A percentile compares a stretch with the other conserved stretches of the same genome.
phyloP scores from a whole-genome alignment of 305 asterid genomes.

The Ilex paraguariensis region DNA sequence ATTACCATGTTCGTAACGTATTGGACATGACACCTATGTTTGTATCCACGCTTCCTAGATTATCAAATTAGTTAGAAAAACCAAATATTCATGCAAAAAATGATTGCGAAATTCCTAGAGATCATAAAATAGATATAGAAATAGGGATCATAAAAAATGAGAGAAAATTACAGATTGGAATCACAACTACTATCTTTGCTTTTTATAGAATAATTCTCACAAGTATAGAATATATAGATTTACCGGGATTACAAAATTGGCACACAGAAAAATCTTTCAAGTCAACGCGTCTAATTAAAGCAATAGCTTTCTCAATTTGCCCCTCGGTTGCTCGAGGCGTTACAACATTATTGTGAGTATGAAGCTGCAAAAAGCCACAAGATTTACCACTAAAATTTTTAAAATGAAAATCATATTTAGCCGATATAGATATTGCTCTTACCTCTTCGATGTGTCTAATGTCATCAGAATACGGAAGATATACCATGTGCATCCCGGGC shows the following conservation, averaged over 20 bases:
- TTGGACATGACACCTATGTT: too few species aligned
- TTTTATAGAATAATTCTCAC: background rate
- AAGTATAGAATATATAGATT: conserved; percentile 12
- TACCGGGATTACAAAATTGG: conserved; percentile 96
- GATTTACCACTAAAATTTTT: conserved; percentile 8
- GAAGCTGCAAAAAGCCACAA: conserved; percentile 47
- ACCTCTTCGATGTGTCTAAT: conserved; percentile 92
- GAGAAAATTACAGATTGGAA: too few species aligned
- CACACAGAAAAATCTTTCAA: conserved; percentile 82
- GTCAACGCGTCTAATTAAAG: conserved; percentile 70
- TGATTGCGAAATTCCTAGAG: background rate
- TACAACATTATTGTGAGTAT: conserved; percentile 34
- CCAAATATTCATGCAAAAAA: background rate
- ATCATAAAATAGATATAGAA: too few species aligned
- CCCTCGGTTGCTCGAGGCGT: conserved; percentile 72
- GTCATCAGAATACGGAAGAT: conserved; percentile 93
- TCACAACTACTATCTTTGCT: too few species aligned
- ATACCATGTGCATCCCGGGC: conserved; percentile 95
- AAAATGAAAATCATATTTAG: conserved; percentile 14
- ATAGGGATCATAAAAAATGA: background rate
- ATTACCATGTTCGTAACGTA: too few species aligned
- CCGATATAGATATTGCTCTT: conserved; percentile 11
- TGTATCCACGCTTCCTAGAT: too few species aligned
- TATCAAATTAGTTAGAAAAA: too few species aligned
- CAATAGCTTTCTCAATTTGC: conserved; percentile 68